Conservation (phyloP, 2,329 filamentous ascomycete species). For the Leptographium flavum region DNA sequence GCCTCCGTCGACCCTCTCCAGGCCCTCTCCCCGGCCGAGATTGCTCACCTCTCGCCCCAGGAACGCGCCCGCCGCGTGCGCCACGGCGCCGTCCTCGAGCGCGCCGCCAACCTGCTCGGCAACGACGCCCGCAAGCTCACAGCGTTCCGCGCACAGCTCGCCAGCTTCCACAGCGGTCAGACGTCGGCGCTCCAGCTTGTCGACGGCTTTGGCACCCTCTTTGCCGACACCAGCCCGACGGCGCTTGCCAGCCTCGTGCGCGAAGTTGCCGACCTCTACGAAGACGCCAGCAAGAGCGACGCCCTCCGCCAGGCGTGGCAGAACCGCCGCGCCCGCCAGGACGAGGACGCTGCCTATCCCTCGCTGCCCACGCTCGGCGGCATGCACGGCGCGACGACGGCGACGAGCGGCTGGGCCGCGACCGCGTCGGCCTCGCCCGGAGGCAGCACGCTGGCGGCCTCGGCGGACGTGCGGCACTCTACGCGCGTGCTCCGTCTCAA, state of each 20-base stretch:
- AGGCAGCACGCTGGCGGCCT: constrained; percentile 22
- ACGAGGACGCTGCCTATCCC: constrained; percentile 45
- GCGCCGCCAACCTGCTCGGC: constrained; percentile 65
- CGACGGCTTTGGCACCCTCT: constrained; percentile 76
- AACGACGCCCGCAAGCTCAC: constrained; percentile 62
- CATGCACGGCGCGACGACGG: constrained; percentile 45
- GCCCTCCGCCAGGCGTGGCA: constrained; percentile 74
- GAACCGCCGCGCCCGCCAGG: constrained; percentile 84
- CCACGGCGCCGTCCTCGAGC: constrained; percentile 73
- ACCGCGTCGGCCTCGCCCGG: constrained; percentile 48
- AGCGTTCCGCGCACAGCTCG: constrained; percentile 68
- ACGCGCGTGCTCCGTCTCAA: constrained; percentile 44
- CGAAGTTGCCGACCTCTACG: constrained; percentile 85
- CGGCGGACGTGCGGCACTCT: constrained; percentile 30
- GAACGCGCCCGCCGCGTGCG: constrained; percentile 69
- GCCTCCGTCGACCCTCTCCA: constrained; percentile 27
- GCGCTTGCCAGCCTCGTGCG: constrained; percentile 81
- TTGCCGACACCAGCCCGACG: constrained; percentile 60
- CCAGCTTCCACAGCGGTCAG: constrained; percentile 57
- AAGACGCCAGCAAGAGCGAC: constrained; percentile 62
- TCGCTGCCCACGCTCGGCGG: constrained; percentile 65
- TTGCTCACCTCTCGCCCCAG: constrained; percentile 48
- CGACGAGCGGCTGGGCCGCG: constrained; percentile 42
- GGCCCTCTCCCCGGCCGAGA: constrained; percentile 35
- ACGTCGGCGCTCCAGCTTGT: constrained; percentile 64